Evolutionary conservation across 805 yeast genomes (phyloP).

Genomic region (Ogataea paradorogensis): DNA sequence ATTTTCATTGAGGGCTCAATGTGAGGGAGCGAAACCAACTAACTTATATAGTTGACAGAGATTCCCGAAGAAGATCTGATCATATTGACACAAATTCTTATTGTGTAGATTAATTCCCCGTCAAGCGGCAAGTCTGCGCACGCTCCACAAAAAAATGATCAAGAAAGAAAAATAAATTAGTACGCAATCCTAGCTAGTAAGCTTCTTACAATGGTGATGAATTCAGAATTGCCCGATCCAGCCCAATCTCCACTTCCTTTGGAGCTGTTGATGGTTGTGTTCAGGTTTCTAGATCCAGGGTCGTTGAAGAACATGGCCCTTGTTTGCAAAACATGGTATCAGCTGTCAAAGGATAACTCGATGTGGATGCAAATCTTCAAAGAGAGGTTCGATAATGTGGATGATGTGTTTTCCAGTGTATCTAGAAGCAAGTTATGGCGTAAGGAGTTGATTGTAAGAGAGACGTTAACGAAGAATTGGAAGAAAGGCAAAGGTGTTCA

Average conservation of each 20-base stretch:
- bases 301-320: conserved; percentile 39
- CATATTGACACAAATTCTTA: too few relatives aligned
- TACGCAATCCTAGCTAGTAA: background rate
- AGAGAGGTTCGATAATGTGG: conserved; percentile 36
- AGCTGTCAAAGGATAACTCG: conserved; percentile 40
- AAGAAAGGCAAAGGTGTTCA: conserved; percentile 31
- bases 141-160: background rate
- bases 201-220: background rate
- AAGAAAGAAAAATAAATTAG: background rate
- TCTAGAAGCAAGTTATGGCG: conserved; percentile 46
- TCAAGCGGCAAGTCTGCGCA: background rate
- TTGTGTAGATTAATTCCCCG: background rate
- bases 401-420: conserved; percentile 39
- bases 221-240: background rate
- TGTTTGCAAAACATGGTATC: conserved; percentile 50
- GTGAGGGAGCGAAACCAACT: too few relatives aligned
- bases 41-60: too few relatives aligned
- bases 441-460: conserved; percentile 43
- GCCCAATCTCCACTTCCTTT: conserved; percentile 31
- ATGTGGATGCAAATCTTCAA: conserved; percentile 49
- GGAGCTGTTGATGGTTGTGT: conserved; percentile 45
- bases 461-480: conserved; percentile 37
- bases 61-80: too few relatives aligned
- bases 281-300: conserved; percentile 44
- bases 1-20: too few relatives aligned